Evolutionary conservation across 768 basidiomycete species (phyloP).

Genomic region (Lactifluus subvellereus): DNA sequence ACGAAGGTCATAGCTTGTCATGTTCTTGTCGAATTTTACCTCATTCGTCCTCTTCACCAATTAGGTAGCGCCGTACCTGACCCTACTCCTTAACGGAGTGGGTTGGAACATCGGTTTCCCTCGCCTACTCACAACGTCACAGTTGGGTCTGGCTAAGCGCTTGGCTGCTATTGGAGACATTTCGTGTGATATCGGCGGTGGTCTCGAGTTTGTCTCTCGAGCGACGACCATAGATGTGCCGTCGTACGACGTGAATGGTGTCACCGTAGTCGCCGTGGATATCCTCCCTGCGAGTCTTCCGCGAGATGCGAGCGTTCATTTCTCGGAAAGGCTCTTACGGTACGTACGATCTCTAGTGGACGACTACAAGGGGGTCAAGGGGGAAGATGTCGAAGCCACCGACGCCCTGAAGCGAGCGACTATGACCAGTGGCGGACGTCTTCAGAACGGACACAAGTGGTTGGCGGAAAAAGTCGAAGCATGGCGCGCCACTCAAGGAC

Average conservation of each 20-base stretch:
- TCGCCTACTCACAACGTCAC: conserved; percentile 64
- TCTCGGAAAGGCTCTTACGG: conserved; percentile 58
- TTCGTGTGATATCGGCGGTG: conserved; percentile 87
- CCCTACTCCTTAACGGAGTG: conserved; percentile 78
- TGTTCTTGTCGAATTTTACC: neutral
- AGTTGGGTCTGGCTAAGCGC: conserved; percentile 44
- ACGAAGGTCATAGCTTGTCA: conserved; percentile 43
- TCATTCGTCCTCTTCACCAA: neutral
- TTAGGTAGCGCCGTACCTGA: conserved; percentile 80
- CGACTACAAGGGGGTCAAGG: conserved; percentile 30
- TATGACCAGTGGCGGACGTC: conserved; percentile 53
- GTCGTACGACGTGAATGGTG: conserved; percentile 57
- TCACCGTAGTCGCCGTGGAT: conserved; percentile 84
- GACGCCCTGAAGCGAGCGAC: conserved; percentile 64
- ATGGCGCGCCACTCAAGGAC: conserved; percentile 31
- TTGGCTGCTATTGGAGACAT: conserved; percentile 80
- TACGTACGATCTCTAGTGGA: conserved; percentile 59
- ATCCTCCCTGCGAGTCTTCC: conserved; percentile 86
- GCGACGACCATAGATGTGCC: conserved; percentile 76
- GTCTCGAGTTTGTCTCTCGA: conserved; percentile 75
- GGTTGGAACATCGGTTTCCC: conserved; percentile 81
- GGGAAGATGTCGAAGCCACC: conserved; percentile 29
- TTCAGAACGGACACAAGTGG: conserved; percentile 53
- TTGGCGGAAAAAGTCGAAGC: conserved; percentile 46
- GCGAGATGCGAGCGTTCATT: conserved; percentile 72